Base-by-base conservation (phyloP, 805 yeast genomes). In the Saturnispora besseyi region DNA sequence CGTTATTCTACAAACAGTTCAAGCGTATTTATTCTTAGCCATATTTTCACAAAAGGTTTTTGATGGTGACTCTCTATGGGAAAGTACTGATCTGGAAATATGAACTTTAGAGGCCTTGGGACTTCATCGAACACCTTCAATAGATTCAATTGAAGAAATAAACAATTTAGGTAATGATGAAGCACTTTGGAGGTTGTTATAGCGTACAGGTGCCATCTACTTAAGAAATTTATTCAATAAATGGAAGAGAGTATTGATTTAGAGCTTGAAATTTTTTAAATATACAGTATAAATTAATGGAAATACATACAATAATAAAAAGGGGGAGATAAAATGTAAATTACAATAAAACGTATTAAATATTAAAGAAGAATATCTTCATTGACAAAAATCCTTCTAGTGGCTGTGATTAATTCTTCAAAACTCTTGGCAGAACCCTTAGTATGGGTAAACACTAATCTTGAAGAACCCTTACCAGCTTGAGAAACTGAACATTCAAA, bases 361-460 rank as follows among this genome's bases (percentile, higher is more conserved):
- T 15, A 26, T 41, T 24, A 50, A 15, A 66, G 71, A 40, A 80
- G 65, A 28, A 82, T 85, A 32, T 80, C 79, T 62, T 84, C 89
- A 61, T 80, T 79, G 46, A 69, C 70, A 57, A 84, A 68, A 32
- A 84, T 85, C 59, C 77, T 79, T 57, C 78, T 80, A 54, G 84
- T 75, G 60, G 84, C 90, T 50, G 65, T 68, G 53, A 77, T 77
- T 56, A 84, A 68, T 53, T 79, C 79, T 33, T 68, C 74, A 47
- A 84, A 75, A 6, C 87, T 78, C 55, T 76, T 78, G 31, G 72
- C 65, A 1, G 89, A 82, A 6, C 93, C 93, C 55, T 77, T 79
- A 31, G 76, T 74, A 61, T 81, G 79, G 21, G 74, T 76, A 59
- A 86, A 81, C 13, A 74, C 74, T 33, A 84, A 67, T 51, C 72